Base-by-base conservation (phyloP, 352 stramenopile species). In the Phytophthora citricola region DNA sequence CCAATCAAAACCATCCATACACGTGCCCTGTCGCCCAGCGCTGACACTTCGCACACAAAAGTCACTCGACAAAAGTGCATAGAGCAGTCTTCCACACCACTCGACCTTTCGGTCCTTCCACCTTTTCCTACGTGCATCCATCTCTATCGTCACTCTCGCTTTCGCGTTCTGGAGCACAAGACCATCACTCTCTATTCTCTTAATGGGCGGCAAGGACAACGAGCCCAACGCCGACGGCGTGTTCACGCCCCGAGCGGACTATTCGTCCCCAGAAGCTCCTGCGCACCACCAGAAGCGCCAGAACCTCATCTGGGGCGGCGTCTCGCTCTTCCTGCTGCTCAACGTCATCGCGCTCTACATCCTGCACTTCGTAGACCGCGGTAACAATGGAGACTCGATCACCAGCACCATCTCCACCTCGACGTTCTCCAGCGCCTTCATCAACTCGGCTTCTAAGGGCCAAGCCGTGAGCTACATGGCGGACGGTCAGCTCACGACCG, bases 311-410 rank as follows among this genome's bases (percentile, higher is more conserved):
- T 74, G 75, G 51, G 59, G 75, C 12, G 52, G 65, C 57, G 52
- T 87, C 52, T 75, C 49, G 34, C 44, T 73, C 63, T 92, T 93
- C 69, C 63, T 93, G 29, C 68, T 91, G 36, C 58, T 89, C 78
- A 93, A 93, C 75, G 74, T 93, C 78, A 87, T 94, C 57, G 85
- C 90, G 38, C 74, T 94, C 29, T 94, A 94, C 80, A 70, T 92
- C 38, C 63, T 94, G 40, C 85, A 94, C 76, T 94, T 94, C 67
- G 83, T 73, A 17, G 81, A 92, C 75, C 81, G 81, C 56, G 78
- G 70, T 48, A 64, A 56, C 54, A 76, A 48, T 24, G 60, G 57
- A 29, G 58, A 63, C 58, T 69, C 78, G 2, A 61, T 81, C 44
- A 66, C 73, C 0, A 76, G 70, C 46, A 69, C 63, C 58, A 83